phyloP scores from a whole-genome alignment of 495 filamentous ascomycete genomes.

The Melanomma pulvis-pyrius region DNA sequence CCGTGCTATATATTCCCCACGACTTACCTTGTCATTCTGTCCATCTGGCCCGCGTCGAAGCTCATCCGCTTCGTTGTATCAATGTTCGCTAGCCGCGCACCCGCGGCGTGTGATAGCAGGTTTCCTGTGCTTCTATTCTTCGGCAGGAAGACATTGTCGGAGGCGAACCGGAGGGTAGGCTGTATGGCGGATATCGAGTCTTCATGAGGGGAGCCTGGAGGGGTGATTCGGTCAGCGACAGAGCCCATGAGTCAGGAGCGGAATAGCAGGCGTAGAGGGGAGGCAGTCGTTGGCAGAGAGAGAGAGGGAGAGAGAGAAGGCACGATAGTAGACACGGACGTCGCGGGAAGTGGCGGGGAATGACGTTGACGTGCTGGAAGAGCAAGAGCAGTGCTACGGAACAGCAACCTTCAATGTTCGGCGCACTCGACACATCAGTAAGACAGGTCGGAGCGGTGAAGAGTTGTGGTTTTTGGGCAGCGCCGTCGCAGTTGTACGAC shows the following conservation, averaged over 20 bases:
- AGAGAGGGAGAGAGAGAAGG: neutral
- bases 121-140: conserved; percentile 44
- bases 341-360: neutral
- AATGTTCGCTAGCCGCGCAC: conserved; percentile 4
- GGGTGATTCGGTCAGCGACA: conserved; percentile 14
- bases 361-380: neutral
- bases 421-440: conserved; percentile 5
- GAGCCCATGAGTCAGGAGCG: conserved; percentile 18
- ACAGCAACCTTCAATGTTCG: neutral
- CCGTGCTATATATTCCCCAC: neutral
- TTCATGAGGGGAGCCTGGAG: conserved; percentile 31
- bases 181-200: conserved; percentile 12
- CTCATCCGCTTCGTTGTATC: conserved; percentile 33
- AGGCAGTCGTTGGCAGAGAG: neutral
- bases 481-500: neutral
- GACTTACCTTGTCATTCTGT: conserved; percentile 33
- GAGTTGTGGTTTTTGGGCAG: neutral
- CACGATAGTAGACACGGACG: neutral
- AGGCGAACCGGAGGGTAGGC: conserved; percentile 25
- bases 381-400: neutral
- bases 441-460: conserved; percentile 18
- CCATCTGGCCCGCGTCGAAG: conserved; percentile 38
- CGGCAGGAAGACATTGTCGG: conserved; percentile 34
- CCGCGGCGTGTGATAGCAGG: conserved; percentile 35
- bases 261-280: neutral